A percentile compares a stretch with the other conserved stretches of the same genome.
These are phyloP conservation scores for Aureobasidium pullulans DNA, from an alignment of 2,329 filamentous ascomycete genomes.

Conservation along the genomic window DNA sequence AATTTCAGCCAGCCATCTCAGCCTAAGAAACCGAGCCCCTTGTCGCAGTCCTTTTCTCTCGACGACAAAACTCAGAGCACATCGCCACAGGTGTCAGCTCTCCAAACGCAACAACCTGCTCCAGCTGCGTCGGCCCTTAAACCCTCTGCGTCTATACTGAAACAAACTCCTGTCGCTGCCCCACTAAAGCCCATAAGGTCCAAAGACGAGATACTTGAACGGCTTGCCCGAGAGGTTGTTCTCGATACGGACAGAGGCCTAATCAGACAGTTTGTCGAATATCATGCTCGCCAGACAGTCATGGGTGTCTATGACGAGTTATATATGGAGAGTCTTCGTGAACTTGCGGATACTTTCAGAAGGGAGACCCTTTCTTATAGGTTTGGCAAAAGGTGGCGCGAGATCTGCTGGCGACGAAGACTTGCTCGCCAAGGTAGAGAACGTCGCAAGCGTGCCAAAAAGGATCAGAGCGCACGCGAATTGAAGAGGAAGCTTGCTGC, in stretches of 20 bases:
- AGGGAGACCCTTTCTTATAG: slow-evolving; percentile 26
- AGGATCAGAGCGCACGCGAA: slow-evolving; percentile 16
- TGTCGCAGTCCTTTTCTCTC: slow-evolving; percentile 24
- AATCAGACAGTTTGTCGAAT: slow-evolving; percentile 39
- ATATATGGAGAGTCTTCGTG: slow-evolving; percentile 24
- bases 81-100: background rate
- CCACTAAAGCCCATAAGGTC: slow-evolving; percentile 9
- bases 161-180: slow-evolving; percentile 10
- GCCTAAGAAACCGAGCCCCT: slow-evolving; percentile 28
- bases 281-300: slow-evolving; percentile 29
- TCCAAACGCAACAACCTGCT: background rate
- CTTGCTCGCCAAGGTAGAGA: slow-evolving; percentile 30
- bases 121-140: background rate
- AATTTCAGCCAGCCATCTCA: slow-evolving; percentile 17
- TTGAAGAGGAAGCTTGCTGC: slow-evolving; percentile 20
- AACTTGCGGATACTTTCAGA: slow-evolving; percentile 26
- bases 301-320: slow-evolving; percentile 27
- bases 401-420: slow-evolving; percentile 28
- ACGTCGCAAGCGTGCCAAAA: slow-evolving; percentile 19
- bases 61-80: background rate
- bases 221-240: slow-evolving; percentile 32
- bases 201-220: slow-evolving; percentile 19
- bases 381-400: slow-evolving; percentile 32
- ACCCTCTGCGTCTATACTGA: background rate
- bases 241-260: slow-evolving; percentile 33